Conservation (phyloP, 2,329 filamentous ascomycete species). For the Ceratocystis albifundus region DNA sequence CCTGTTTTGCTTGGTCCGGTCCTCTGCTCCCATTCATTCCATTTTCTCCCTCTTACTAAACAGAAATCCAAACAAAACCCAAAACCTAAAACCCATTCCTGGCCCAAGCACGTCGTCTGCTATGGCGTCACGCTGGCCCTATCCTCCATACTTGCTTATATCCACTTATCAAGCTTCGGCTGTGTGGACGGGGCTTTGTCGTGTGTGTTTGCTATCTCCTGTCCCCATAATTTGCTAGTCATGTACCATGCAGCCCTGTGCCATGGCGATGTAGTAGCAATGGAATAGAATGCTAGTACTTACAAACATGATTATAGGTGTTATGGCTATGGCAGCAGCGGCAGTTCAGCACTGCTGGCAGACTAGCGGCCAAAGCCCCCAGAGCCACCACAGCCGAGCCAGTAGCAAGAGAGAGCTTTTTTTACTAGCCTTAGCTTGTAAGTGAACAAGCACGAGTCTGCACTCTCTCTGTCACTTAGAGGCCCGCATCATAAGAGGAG, state of each 20-base stretch:
- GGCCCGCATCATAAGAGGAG: background rate
- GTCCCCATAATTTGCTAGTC: background rate
- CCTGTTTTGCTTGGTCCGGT: background rate
- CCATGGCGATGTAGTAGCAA: no score
- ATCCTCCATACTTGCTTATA: background rate
- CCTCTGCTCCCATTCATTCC: background rate
- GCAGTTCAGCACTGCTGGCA: no score
- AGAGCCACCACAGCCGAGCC: no score
- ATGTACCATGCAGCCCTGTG: background rate
- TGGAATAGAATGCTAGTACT: no score
- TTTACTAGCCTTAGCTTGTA: background rate
- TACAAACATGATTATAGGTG: no score
- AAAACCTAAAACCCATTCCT: slow-evolving; percentile 1
- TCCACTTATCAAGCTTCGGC: slow-evolving; percentile 3
- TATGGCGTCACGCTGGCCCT: slow-evolving; percentile 3
- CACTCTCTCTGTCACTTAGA: background rate
- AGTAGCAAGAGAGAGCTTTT: no score
- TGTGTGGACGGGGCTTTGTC: background rate
- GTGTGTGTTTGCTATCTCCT: no score
- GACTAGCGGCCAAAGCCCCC: no score
- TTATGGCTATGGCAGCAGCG: no score
- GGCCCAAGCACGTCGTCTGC: background rate
- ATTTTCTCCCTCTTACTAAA: background rate
- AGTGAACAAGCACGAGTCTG: background rate
- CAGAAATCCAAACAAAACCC: no score